Conservation (phyloP, 192 early-diverging fungal species). For the Mortierella hygrophila region DNA sequence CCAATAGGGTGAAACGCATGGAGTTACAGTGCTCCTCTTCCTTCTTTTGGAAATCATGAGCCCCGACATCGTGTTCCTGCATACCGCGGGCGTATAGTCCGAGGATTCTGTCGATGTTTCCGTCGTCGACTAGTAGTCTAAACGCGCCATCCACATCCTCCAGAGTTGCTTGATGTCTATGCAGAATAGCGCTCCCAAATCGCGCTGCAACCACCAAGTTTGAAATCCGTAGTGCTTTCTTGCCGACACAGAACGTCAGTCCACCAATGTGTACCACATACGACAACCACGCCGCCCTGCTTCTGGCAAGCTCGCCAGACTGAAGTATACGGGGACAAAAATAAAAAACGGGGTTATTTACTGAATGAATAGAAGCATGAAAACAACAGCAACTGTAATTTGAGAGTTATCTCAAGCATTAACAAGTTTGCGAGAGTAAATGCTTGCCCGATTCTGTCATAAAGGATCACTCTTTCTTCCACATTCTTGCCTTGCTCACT, state of each 20-base stretch:
- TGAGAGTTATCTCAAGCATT: background rate
- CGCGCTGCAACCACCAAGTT: constrained; percentile 40
- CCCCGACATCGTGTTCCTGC: constrained; percentile 10
- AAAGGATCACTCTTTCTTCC: too few relatives aligned
- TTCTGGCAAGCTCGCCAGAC: constrained; percentile 19
- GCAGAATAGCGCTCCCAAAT: constrained; percentile 32
- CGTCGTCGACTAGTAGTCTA: constrained; percentile 12
- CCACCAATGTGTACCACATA: constrained; percentile 14
- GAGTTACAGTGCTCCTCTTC: constrained; percentile 48
- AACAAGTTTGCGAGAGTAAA: too few relatives aligned
- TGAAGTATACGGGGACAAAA: background rate
- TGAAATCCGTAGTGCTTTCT: constrained; percentile 43
- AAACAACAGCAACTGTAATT: too few relatives aligned
- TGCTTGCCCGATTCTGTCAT: too few relatives aligned
- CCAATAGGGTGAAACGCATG: constrained; percentile 36
- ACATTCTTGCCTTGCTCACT: too few relatives aligned
- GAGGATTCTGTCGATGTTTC: constrained; percentile 21
- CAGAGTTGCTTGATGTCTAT: constrained; percentile 15
- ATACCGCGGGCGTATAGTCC: constrained; percentile 28
- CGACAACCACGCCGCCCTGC: constrained; percentile 29
- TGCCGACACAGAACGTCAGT: constrained; percentile 32
- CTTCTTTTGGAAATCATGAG: constrained; percentile 32
- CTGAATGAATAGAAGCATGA: too few relatives aligned
- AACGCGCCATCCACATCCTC: constrained; percentile 35
- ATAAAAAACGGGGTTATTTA: too few relatives aligned